Evolutionary conservation across 23 red algal genomes (phyloP), one percentile per base, ranked within the genome.

Genomic region (Gracilaria vermiculophylla): DNA sequence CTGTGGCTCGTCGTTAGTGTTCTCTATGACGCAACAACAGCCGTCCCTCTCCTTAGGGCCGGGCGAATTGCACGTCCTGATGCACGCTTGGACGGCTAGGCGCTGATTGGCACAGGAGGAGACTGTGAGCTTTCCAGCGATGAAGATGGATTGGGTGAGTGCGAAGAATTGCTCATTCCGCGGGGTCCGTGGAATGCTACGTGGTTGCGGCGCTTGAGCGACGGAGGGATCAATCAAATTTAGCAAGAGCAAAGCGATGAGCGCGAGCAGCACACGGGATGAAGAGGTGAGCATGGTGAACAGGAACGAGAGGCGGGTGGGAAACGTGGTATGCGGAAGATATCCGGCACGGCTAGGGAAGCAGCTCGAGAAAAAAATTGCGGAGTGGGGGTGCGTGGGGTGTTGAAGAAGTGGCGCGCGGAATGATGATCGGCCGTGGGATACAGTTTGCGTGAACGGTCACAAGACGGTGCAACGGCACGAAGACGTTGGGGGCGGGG

Each of bases 11-110:
- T n/a, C 27, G 36, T 19, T 23, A 19, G 17, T 16, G 49, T 79
- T 31, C 3, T 42, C 49, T 10, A 58, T 49, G 76, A 79, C 33
- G 45, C 76, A 79, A n/a, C 76, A 79, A 55, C 76, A 79, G 42
- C 53, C 53, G n/a, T 79, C 34, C 2, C 76, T 47, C 21, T 79
- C 53, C 53, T 39, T 16, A 17, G 31, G 50, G 4, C 76, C 76
- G 17, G 76, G 50, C 24, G 76, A 52, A 35, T 79, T 79, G 76
- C 76, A 79, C 4, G 15, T 53, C 7, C 20, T 4, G 34, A 79
- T 79, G 21, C 76, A 79, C 35, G 33, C 2, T 20, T 54, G 3
- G 5, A 79, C 7, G 19, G 55, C 49, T 3, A 31, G 31, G 10
- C 76, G 50, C 14, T 54, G 33, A 6, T 47, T 1, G 34, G 24